Evolutionary conservation across 352 stramenopile species (phyloP).

Genomic region (Phytopythium ostracodes): DNA sequence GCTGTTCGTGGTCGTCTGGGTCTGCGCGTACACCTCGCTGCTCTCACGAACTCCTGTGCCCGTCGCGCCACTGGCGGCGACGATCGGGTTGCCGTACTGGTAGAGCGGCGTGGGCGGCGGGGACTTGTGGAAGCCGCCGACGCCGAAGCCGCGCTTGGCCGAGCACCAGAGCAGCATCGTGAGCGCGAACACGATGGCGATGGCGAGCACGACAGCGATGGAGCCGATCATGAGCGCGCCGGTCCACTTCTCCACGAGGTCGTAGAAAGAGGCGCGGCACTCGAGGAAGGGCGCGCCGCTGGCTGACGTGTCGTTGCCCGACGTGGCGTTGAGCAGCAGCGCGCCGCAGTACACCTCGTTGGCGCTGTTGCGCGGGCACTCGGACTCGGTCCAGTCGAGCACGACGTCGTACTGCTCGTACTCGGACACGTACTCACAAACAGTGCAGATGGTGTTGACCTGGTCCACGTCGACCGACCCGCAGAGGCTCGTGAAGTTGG

Average conservation of each 20-base stretch:
- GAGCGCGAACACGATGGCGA: conserved; percentile 46
- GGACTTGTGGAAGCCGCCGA: not conserved
- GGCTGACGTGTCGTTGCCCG: conserved; percentile 30
- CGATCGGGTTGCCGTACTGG: conserved; percentile 23
- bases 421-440: conserved; percentile 47
- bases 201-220: conserved; percentile 52
- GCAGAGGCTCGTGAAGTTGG: conserved; percentile 54
- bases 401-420: conserved; percentile 65
- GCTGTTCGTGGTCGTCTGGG: conserved; percentile 21
- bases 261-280: conserved; percentile 57
- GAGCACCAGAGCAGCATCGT: conserved; percentile 45
- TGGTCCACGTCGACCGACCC: conserved; percentile 30
- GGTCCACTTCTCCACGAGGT: conserved; percentile 67
- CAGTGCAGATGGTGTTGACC: conserved; percentile 50
- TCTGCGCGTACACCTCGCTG: conserved; percentile 15
- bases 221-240: conserved; percentile 48
- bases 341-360: conserved; percentile 72
- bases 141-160: conserved; percentile 6
- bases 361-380: conserved; percentile 41
- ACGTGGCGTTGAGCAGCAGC: conserved; percentile 54
- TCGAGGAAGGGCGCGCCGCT: conserved; percentile 53
- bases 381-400: conserved; percentile 53
- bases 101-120: conserved; percentile 18
- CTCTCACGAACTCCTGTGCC: conserved; percentile 9
- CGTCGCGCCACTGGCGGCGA: conserved; percentile 1